Evolutionary conservation across 2,329 filamentous ascomycete genomes (phyloP), one percentile per base, ranked within the genome.

Genomic region (Huntiella bhutanensis): DNA sequence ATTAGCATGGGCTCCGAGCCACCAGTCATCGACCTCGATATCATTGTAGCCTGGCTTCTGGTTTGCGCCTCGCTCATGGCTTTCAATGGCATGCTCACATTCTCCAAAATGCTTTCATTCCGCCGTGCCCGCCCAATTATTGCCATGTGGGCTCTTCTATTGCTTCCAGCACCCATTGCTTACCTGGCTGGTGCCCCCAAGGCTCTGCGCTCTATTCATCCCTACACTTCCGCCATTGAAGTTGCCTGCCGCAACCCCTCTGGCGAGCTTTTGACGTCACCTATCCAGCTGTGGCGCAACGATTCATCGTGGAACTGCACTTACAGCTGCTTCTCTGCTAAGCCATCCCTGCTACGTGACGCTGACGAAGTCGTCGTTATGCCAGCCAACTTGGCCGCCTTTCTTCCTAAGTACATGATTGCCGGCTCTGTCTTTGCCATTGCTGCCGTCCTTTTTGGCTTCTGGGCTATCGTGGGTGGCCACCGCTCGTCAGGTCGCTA

Each of bases 231-330:
- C 6, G 48, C 48, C 40, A 38, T 49, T 13, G 48, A 49, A 40
- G 40, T 43, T 10, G 43, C 43, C 35, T 49, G 48, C 43, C 45
- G 45, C 19, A 40, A 49, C 15, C 28, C 48, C 5, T 19, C 38
- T 33, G 48, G 48, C 12, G 15, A 34, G 10, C 44, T 49, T 11
- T 17, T 49, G 13, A 43, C 41, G 11, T 49, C 48, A 10, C 48
- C 48, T 3, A 39, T 39, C 10, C 48, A 49, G 40, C 48, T 49
- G 12, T 49, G 48, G 48, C 48, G 48, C 19, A 49, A 49, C 36
- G 48, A 49, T 36, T 49, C 48, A 6, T 43, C 39, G 10, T 49
- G 48, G 48, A 49, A 49, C 40, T 49, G 48, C 35, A 49, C 48
- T 2, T 49, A 49, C 40, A 40, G 43, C 17, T 49, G 48, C 44